phyloP scores from a whole-genome alignment of 331 rosid genomes.

The Prunus yedoensis region DNA sequence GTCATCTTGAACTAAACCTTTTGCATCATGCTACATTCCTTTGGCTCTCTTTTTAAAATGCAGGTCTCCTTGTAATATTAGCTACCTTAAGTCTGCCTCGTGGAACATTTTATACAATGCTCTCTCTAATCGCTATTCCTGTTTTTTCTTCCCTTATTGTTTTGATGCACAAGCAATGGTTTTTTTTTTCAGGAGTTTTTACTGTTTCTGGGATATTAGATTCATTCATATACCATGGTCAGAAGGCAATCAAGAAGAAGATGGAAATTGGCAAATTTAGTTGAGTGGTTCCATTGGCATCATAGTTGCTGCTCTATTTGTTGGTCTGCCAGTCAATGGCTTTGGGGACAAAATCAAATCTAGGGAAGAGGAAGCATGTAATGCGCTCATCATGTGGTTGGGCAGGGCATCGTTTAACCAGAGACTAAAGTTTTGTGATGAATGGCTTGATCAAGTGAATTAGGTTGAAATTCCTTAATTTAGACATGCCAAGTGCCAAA shows the following conservation, averaged over 20 bases:
- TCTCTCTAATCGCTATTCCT: too few relatives aligned
- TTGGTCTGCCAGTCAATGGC: constrained; percentile 40
- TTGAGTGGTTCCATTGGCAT: constrained; percentile 33
- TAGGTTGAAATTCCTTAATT: constrained; percentile 21
- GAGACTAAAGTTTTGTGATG: constrained; percentile 38
- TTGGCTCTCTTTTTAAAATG: neutral
- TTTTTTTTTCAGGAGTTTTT: constrained; percentile 64
- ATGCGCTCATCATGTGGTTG: constrained; percentile 28
- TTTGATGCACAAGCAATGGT: constrained; percentile 10
- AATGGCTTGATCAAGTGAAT: constrained; percentile 17
- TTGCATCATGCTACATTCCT: neutral
- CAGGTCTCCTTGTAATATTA: neutral
- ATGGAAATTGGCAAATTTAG: constrained; percentile 94
- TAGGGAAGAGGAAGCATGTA: constrained; percentile 32
- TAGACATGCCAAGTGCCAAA: constrained; percentile 17
- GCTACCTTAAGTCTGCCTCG: neutral
- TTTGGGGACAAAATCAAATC: constrained; percentile 34
- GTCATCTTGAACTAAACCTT: neutral
- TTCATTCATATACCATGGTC: constrained; percentile 96
- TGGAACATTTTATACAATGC: neutral
- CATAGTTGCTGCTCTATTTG: constrained; percentile 23
- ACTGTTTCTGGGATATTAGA: constrained; percentile 95
- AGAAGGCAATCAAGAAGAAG: constrained; percentile 93
- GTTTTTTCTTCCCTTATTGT: neutral
- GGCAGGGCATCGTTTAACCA: constrained; percentile 32